Evolutionary conservation across 768 basidiomycete genomes (phyloP).

Genomic region (Cystofilobasidium ferigula): DNA sequence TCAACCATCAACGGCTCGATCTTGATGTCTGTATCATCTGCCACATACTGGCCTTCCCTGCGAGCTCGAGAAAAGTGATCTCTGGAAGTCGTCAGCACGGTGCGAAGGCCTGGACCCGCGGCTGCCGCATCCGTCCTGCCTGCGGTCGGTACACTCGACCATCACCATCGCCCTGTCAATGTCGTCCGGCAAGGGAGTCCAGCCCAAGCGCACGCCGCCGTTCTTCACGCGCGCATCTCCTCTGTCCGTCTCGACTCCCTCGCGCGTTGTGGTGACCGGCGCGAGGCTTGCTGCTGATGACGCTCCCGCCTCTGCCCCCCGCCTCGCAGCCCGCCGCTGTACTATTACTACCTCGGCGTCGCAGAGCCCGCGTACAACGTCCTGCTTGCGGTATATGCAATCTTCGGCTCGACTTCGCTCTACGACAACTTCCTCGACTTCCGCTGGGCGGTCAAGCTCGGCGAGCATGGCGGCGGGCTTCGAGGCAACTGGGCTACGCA

Average conservation of each 20-base stretch:
- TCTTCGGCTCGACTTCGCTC: conserved; percentile 26
- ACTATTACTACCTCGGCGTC: conserved; percentile 33
- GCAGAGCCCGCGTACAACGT: conserved; percentile 33
- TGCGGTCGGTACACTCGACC: too few species aligned
- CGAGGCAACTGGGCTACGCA: conserved; percentile 32
- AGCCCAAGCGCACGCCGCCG: too few species aligned
- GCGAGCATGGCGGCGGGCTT: conserved; percentile 29
- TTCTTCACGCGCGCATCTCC: neutral
- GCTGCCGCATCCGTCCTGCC: too few species aligned
- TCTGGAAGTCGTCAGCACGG: too few species aligned
- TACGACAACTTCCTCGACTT: conserved; percentile 29
- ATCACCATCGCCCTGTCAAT: too few species aligned
- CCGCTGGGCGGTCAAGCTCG: conserved; percentile 28
- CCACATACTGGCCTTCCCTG: too few species aligned
- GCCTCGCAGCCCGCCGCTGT: conserved; percentile 4
- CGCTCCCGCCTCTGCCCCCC: neutral
- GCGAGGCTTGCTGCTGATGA: neutral
- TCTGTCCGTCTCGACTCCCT: neutral
- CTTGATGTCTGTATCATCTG: too few species aligned
- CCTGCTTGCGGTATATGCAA: conserved; percentile 33
- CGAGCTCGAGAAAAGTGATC: too few species aligned
- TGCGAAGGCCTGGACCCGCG: too few species aligned
- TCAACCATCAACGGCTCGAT: neutral
- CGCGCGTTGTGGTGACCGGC: too few species aligned
- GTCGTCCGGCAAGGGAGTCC: too few species aligned